A percentile compares a stretch with the other conserved stretches of the same genome.
These are phyloP conservation scores for Aspergillus clavatus DNA, from an alignment of 2,329 filamentous ascomycete species.

Conservation along the genomic window DNA sequence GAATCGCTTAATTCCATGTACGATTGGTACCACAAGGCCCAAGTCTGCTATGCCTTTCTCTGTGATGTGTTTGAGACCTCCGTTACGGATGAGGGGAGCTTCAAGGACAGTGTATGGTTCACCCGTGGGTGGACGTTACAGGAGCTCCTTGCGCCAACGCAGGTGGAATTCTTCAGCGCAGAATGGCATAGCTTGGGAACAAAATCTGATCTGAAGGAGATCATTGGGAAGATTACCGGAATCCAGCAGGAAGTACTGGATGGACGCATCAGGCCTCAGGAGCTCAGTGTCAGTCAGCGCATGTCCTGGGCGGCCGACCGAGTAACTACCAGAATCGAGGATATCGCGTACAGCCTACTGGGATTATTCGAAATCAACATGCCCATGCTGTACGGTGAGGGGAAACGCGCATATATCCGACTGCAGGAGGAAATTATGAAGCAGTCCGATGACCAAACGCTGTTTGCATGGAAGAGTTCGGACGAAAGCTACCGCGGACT, in stretches of 20 bases:
- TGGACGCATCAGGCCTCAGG: neutral
- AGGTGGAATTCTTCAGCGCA: constrained; percentile 4
- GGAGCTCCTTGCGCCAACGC: constrained; percentile 9
- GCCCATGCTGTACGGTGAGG: constrained; percentile 25
- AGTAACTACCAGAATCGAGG: constrained; percentile 19
- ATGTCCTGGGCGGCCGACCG: constrained; percentile 26
- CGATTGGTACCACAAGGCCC: constrained; percentile 14
- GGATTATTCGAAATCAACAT: constrained; percentile 27
- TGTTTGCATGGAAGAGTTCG: neutral
- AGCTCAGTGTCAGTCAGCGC: constrained; percentile 8
- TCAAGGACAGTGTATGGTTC: constrained; percentile 9
- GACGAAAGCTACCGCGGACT: neutral
- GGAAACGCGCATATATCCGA: constrained; percentile 19
- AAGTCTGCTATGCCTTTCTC: constrained; percentile 17
- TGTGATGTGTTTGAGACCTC: constrained; percentile 4
- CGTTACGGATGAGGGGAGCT: neutral
- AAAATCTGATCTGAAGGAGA: neutral
- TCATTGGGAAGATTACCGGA: constrained; percentile 5
- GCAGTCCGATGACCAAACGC: constrained; percentile 18
- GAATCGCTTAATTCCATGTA: constrained; percentile 21
- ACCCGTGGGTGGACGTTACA: constrained; percentile 17
- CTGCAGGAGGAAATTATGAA: constrained; percentile 30
- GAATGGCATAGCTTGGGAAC: neutral
- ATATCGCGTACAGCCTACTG: constrained; percentile 27
- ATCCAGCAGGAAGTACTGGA: constrained; percentile 6